These are phyloP conservation scores for Lactarius vividus DNA, from an alignment of 768 basidiomycete species.

Conservation along the genomic window DNA sequence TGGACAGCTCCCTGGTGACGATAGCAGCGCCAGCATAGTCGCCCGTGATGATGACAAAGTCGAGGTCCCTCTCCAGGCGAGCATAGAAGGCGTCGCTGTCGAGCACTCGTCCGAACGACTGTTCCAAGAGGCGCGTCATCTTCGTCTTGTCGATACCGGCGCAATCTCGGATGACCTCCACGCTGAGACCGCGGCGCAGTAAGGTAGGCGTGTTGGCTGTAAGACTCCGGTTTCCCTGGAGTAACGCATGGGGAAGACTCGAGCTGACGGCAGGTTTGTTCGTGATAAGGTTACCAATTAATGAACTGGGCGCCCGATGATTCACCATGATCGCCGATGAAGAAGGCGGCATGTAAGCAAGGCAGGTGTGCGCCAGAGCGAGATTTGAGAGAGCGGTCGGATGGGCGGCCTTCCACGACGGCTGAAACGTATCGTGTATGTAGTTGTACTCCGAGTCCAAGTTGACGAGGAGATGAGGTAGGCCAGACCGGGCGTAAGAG, in stretches of 20 bases:
- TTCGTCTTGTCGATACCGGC: slow-evolving; percentile 72
- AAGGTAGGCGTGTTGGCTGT: slow-evolving; percentile 92
- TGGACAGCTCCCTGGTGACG: slow-evolving; percentile 61
- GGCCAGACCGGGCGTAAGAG: slow-evolving; percentile 91
- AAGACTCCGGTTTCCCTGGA: slow-evolving; percentile 82
- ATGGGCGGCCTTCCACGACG: slow-evolving; percentile 70
- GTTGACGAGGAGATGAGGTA: slow-evolving; percentile 95
- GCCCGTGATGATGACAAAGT: slow-evolving; percentile 91
- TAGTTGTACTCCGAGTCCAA: slow-evolving; percentile 81
- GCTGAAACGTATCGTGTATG: slow-evolving; percentile 82
- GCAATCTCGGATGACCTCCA: slow-evolving; percentile 72
- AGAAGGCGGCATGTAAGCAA: slow-evolving; percentile 87
- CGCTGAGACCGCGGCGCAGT: slow-evolving; percentile 82
- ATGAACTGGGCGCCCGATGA: slow-evolving; percentile 90
- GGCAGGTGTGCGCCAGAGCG: slow-evolving; percentile 77
- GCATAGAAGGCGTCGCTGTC: slow-evolving; percentile 73
- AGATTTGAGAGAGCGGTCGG: slow-evolving; percentile 88
- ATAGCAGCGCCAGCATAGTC: slow-evolving; percentile 95
- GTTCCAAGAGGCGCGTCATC: slow-evolving; percentile 80
- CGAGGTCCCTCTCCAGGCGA: slow-evolving; percentile 72
- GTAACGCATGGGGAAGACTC: slow-evolving; percentile 88
- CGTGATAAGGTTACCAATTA: slow-evolving; percentile 96
- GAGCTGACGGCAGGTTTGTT: slow-evolving; percentile 97
- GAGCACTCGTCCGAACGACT: slow-evolving; percentile 75
- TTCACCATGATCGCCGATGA: slow-evolving; percentile 97